A percentile compares a stretch with the other conserved stretches of the same genome.
These are phyloP conservation scores for Penicillium desertorum DNA, from an alignment of 495 filamentous ascomycete genomes.

Conservation along the genomic window DNA sequence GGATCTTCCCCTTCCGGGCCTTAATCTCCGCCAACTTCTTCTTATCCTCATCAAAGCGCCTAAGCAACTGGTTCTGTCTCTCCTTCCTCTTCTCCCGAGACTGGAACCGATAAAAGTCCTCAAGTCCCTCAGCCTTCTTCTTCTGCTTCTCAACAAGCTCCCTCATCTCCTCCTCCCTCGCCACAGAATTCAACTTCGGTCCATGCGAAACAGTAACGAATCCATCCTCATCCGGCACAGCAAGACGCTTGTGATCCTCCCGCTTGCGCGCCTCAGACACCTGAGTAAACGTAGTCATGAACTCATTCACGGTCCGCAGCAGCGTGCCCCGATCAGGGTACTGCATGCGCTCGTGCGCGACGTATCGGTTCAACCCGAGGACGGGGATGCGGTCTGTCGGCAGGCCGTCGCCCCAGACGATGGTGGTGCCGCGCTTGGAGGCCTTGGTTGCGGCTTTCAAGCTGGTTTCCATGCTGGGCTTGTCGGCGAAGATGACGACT, in stretches of 20 bases:
- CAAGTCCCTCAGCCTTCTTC: conserved; percentile 63
- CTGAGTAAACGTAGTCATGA: conserved; percentile 70
- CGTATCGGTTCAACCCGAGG: conserved; percentile 63
- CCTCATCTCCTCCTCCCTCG: conserved; percentile 70
- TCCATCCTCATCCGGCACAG: conserved; percentile 89
- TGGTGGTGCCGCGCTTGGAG: conserved; percentile 47
- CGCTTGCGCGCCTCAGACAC: conserved; percentile 65
- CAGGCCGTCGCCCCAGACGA: conserved; percentile 65
- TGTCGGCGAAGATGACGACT: conserved; percentile 79
- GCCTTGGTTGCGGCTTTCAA: conserved; percentile 69
- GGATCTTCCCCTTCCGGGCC: conserved; percentile 49
- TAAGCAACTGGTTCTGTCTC: conserved; percentile 64
- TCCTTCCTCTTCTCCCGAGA: conserved; percentile 84
- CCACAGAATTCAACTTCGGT: conserved; percentile 66
- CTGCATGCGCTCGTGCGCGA: conserved; percentile 57
- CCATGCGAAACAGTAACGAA: conserved; percentile 90
- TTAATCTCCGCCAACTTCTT: conserved; percentile 54
- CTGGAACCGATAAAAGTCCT: conserved; percentile 95
- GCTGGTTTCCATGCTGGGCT: conserved; percentile 66
- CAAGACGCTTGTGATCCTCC: conserved; percentile 60
- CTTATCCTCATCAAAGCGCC: conserved; percentile 55
- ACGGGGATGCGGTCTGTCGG: conserved; percentile 47
- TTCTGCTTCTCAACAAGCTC: conserved; percentile 70
- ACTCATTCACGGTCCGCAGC: conserved; percentile 72
- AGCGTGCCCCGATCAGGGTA: conserved; percentile 66